Conservation (phyloP, 768 basidiomycete genomes). For the Nevesoporus exiguus region DNA sequence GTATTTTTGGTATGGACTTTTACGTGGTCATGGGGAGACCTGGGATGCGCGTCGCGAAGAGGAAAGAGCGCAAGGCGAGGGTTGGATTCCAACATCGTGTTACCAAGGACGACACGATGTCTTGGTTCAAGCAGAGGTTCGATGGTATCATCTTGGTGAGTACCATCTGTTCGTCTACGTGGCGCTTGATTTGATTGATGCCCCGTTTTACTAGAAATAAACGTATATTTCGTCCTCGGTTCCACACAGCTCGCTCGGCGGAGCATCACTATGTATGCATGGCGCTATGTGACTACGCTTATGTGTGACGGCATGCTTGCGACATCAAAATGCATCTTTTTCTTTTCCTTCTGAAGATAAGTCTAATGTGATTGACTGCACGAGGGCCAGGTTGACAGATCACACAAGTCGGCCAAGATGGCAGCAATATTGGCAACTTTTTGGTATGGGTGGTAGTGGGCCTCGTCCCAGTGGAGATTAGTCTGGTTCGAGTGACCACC, state of each 20-base stretch:
- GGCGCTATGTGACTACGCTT: slow-evolving; percentile 24
- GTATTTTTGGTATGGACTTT: slow-evolving; percentile 99
- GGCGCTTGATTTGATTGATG: background rate
- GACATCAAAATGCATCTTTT: slow-evolving; percentile 21
- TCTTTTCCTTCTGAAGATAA: background rate
- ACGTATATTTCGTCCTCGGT: slow-evolving; percentile 6
- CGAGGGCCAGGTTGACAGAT: background rate
- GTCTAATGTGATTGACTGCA: background rate
- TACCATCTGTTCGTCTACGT: slow-evolving; percentile 4
- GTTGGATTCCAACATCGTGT: slow-evolving; percentile 88
- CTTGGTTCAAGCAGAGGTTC: slow-evolving; percentile 99
- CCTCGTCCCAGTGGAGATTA: too few species aligned
- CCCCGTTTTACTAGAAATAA: slow-evolving; percentile 22
- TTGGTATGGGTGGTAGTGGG: too few species aligned
- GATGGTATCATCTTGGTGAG: slow-evolving; percentile 93
- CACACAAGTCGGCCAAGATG: background rate
- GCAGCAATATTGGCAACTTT: too few species aligned
- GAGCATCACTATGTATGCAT: slow-evolving; percentile 20
- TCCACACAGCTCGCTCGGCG: background rate
- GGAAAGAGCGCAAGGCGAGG: slow-evolving; percentile 85
- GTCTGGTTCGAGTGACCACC: too few species aligned
- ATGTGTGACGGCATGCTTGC: slow-evolving; percentile 24
- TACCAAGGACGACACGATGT: slow-evolving; percentile 93
- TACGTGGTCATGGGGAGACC: slow-evolving; percentile 97
- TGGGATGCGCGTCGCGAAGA: slow-evolving; percentile 84